These are phyloP conservation scores for Magnusiomyces fungicola DNA, from an alignment of 1,139 yeast genomes.

Conservation along the genomic window DNA sequence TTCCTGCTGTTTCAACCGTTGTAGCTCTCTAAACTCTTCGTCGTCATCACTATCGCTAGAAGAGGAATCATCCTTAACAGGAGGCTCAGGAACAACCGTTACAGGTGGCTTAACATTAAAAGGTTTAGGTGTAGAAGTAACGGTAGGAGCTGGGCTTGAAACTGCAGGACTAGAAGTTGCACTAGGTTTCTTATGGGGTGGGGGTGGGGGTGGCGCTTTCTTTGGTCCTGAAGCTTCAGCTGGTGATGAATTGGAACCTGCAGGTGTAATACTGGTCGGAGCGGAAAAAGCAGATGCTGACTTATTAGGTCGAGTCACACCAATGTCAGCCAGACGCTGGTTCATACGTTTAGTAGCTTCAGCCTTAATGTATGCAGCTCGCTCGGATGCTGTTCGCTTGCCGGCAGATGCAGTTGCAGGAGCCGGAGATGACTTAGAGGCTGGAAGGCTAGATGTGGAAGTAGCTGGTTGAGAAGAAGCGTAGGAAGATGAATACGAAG, in stretches of 20 bases:
- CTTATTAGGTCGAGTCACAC: slow-evolving; percentile 45
- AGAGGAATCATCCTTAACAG: slow-evolving; percentile 28
- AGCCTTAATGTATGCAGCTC: slow-evolving; percentile 79
- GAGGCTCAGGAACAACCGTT: slow-evolving; percentile 12
- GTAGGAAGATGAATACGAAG: slow-evolving; percentile 10
- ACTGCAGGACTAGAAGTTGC: slow-evolving; percentile 4
- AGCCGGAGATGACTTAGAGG: slow-evolving; percentile 18
- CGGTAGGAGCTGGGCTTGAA: slow-evolving; percentile 7
- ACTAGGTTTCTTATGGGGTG: slow-evolving; percentile 11
- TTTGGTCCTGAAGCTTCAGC: slow-evolving; percentile 16
- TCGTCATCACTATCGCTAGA: slow-evolving; percentile 35
- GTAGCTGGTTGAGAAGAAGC: slow-evolving; percentile 10
- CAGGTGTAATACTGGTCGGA: slow-evolving; percentile 17
- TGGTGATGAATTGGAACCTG: slow-evolving; percentile 14
- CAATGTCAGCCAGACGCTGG: slow-evolving; percentile 80
- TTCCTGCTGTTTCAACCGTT: slow-evolving; percentile 40
- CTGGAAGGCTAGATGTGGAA: slow-evolving; percentile 15
- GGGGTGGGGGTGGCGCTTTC: slow-evolving; percentile 17
- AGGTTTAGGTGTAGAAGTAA: slow-evolving; percentile 4
- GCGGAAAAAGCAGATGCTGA: slow-evolving; percentile 21
- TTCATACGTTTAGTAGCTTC: slow-evolving; percentile 89
- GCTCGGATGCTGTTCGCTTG: slow-evolving; percentile 42
- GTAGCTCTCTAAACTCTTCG: slow-evolving; percentile 41
- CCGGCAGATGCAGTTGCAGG: slow-evolving; percentile 13
- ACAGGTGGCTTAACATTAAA: slow-evolving; percentile 8